phyloP scores from a whole-genome alignment of 75 land plant species.

The Azolla pinnata region DNA sequence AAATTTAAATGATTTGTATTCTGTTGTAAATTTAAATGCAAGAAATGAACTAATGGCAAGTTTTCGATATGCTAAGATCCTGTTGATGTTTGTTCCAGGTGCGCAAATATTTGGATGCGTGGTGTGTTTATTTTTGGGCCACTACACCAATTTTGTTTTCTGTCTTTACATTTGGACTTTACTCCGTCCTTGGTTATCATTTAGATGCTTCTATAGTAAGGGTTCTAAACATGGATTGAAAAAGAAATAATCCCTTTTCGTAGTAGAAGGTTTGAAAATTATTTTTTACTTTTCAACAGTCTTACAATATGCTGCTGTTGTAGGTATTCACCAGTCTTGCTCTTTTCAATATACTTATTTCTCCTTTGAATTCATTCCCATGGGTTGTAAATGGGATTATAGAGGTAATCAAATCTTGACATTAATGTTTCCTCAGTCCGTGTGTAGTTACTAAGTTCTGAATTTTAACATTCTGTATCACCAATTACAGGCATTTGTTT shows the following conservation, averaged over 20 bases:
- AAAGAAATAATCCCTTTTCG: not conserved
- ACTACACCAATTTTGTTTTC: slow-evolving; percentile 91
- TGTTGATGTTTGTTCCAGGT: slow-evolving; percentile 33
- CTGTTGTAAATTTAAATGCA: too few species aligned
- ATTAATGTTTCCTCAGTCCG: slow-evolving; percentile 6
- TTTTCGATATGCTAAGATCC: not conserved
- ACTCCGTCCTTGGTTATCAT: slow-evolving; percentile 50
- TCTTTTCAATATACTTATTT: slow-evolving; percentile 77
- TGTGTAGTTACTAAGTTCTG: not conserved
- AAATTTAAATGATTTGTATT: too few species aligned
- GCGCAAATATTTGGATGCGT: slow-evolving; percentile 90
- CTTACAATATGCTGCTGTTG: not conserved
- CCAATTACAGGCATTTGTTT: slow-evolving; percentile 59
- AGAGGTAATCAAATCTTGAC: slow-evolving; percentile 52
- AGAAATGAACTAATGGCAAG: too few species aligned
- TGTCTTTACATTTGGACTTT: slow-evolving; percentile 76
- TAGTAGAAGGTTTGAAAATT: not conserved
- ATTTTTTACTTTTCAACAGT: not conserved
- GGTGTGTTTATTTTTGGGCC: slow-evolving; percentile 98
- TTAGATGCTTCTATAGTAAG: slow-evolving; percentile 90
- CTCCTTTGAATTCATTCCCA: slow-evolving; percentile 91
- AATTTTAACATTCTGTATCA: not conserved
- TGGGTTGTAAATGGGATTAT: slow-evolving; percentile 96
- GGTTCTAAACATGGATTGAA: not conserved
- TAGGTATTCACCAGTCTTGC: slow-evolving; percentile 97